Conservation (phyloP, 495 filamentous ascomycete species). For the Usnea hakonensis region DNA sequence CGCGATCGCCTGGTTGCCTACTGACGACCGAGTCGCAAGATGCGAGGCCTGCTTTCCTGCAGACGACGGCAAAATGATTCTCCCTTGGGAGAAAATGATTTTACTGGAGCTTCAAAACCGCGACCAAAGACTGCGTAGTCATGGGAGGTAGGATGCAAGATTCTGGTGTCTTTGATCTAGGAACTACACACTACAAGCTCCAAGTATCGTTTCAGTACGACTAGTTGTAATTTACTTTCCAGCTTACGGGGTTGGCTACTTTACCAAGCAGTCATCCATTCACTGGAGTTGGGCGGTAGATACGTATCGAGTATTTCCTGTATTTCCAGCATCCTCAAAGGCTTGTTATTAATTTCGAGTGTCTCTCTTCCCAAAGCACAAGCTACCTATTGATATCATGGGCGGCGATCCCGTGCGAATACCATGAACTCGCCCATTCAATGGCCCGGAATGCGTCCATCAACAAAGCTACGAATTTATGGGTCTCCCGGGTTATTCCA, state of each 20-base stretch:
- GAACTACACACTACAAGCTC: neutral
- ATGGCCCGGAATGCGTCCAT: slow-evolving; percentile 19
- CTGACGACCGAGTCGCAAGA: neutral
- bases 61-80: neutral
- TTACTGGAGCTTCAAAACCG: neutral
- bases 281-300: neutral
- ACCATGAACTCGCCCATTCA: neutral
- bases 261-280: too few relatives aligned
- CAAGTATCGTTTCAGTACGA: neutral
- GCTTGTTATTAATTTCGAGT: neutral
- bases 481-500: slow-evolving; percentile 51
- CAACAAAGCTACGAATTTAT: slow-evolving; percentile 43
- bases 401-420: slow-evolving; percentile 2
- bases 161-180: neutral
- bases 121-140: neutral
- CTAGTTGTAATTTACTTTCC: neutral
- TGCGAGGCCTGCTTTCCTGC: neutral
- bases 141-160: neutral
- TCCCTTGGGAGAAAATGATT: neutral
- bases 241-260: neutral
- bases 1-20: neutral
- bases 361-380: neutral
- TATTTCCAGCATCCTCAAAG: too few relatives aligned
- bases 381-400: neutral
- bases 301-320: neutral